phyloP scores from a whole-genome alignment of 2,329 filamentous ascomycete species.

The Thielaviopsis ethacetica region DNA sequence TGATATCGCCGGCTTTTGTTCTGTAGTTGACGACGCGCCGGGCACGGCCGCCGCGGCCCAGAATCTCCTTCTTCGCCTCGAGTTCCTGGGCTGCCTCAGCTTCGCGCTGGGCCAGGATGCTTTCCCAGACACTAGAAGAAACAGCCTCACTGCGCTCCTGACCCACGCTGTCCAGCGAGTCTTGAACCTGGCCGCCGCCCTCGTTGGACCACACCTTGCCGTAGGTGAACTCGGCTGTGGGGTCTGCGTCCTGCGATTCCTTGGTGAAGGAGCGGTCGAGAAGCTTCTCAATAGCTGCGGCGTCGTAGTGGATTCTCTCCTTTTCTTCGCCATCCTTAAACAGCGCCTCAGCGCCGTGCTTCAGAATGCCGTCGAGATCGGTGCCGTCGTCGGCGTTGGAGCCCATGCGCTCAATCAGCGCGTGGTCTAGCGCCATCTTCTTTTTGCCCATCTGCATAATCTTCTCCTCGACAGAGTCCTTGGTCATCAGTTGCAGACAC shows the following conservation, averaged over 20 bases:
- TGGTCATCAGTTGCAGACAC: conserved; percentile 87
- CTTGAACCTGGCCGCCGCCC: conserved; percentile 47
- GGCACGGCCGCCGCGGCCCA: conserved; percentile 72
- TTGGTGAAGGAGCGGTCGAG: conserved; percentile 70
- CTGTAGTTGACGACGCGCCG: conserved; percentile 25
- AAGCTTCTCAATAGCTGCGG: conserved; percentile 67
- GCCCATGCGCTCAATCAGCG: conserved; percentile 84
- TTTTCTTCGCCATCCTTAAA: conserved; percentile 60
- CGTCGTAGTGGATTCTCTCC: conserved; percentile 66
- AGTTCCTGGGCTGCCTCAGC: conserved; percentile 58
- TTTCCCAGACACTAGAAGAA: conserved; percentile 56
- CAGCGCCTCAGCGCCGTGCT: conserved; percentile 71
- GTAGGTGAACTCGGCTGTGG: conserved; percentile 57
- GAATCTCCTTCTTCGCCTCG: conserved; percentile 45
- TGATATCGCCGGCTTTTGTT: neutral
- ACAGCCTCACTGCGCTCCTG: conserved; percentile 32
- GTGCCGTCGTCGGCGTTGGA: conserved; percentile 61
- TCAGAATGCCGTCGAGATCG: conserved; percentile 76
- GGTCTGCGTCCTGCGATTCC: conserved; percentile 36
- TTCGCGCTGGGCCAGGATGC: conserved; percentile 72
- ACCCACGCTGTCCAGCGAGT: conserved; percentile 23
- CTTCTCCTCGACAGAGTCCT: conserved; percentile 78
- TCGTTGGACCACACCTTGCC: conserved; percentile 88
- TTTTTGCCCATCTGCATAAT: conserved; percentile 91
- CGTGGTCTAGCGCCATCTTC: conserved; percentile 91